Evolutionary conservation across 1,139 yeast species (phyloP).

Genomic region (Torulaspora globosa): DNA sequence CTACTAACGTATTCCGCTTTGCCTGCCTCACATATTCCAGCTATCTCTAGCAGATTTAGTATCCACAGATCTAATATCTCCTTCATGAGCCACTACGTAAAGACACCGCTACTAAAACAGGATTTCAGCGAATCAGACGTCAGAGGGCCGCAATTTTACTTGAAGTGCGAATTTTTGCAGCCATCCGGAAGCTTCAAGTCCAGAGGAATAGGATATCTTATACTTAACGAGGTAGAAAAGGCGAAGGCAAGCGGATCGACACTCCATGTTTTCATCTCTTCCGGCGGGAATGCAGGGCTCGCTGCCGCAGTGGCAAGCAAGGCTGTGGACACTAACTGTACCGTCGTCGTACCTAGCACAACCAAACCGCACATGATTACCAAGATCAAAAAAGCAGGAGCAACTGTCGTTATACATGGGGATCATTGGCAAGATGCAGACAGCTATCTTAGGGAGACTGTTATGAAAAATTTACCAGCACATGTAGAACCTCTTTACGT

Average conservation of each 20-base stretch:
- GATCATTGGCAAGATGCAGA: conserved; percentile 67
- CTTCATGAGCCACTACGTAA: background rate
- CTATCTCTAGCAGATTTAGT: too few species aligned
- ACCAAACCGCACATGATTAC: conserved; percentile 43
- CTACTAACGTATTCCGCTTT: too few species aligned
- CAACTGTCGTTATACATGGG: conserved; percentile 54
- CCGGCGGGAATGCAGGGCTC: conserved; percentile 78
- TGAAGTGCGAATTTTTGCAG: conserved; percentile 63
- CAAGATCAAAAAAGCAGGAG: conserved; percentile 47
- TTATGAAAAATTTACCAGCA: conserved; percentile 40
- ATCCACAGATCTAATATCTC: too few species aligned
- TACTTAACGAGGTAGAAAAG: conserved; percentile 36
- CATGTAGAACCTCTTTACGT: conserved; percentile 45
- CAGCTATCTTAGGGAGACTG: conserved; percentile 41
- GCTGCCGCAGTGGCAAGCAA: conserved; percentile 66
- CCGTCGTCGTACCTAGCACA: conserved; percentile 59
- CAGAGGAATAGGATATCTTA: conserved; percentile 57
- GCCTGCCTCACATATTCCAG: too few species aligned
- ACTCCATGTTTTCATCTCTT: conserved; percentile 55
- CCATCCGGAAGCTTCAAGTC: conserved; percentile 73
- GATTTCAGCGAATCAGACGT: background rate
- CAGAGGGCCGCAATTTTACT: conserved; percentile 43
- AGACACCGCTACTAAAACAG: background rate
- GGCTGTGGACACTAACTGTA: conserved; percentile 47
- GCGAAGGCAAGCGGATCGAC: conserved; percentile 23